Conservation (phyloP, 768 basidiomycete genomes). For the Russula griseocarnosa region DNA sequence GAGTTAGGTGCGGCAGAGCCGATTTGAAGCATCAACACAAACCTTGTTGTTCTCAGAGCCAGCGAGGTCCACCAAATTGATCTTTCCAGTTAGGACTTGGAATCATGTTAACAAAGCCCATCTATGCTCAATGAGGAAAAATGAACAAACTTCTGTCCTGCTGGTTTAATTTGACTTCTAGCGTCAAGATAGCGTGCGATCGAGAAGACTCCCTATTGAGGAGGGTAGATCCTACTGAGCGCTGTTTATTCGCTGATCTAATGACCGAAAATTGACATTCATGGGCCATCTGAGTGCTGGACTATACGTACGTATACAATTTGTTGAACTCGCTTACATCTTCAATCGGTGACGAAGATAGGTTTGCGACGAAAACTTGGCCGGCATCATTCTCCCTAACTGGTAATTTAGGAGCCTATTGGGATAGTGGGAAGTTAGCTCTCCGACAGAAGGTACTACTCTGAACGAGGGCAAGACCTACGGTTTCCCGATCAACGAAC, state of each 20-base stretch:
- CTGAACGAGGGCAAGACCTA: constrained; percentile 34
- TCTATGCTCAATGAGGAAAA: background rate
- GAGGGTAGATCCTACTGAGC: constrained; percentile 82
- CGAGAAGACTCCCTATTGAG: constrained; percentile 82
- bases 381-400: constrained; percentile 51
- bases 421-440: background rate
- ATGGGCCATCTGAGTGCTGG: background rate
- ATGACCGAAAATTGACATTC: constrained; percentile 1
- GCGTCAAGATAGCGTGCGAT: constrained; percentile 81
- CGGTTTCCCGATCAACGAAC: constrained; percentile 65
- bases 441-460: background rate
- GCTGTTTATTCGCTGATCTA: constrained; percentile 68
- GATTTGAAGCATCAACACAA: constrained; percentile 5
- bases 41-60: constrained; percentile 91
- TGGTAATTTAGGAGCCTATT: constrained; percentile 50
- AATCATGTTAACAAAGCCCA: background rate
- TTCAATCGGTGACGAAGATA: constrained; percentile 40
- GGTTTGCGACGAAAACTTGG: constrained; percentile 53
- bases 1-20: background rate
- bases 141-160: constrained; percentile 49
- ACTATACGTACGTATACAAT: constrained; percentile 43
- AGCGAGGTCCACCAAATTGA: constrained; percentile 85
- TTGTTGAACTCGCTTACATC: constrained; percentile 46
- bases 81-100: constrained; percentile 61
- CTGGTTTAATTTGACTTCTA: constrained; percentile 56